Evolutionary conservation across 768 basidiomycete species (phyloP), one percentile per base, ranked within the genome.

Genomic region (Tephrocybe rancida): DNA sequence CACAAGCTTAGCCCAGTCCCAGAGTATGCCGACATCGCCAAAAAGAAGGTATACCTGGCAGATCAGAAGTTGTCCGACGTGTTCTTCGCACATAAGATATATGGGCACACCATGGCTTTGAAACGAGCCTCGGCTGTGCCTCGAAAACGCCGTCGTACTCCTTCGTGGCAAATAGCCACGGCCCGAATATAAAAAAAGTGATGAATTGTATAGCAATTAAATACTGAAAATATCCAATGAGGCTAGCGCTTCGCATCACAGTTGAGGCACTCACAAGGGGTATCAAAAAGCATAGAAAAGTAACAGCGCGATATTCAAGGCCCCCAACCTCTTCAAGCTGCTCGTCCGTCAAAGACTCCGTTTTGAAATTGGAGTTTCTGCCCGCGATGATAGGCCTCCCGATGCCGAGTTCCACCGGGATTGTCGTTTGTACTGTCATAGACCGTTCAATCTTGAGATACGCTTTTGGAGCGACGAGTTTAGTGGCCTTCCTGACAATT

Each of bases 241-340:
- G 22, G 41, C 43, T 26, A 24, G 11, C 5, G 37, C 13, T 19
- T 2, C 24, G n/a, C 21, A 38, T 26, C n/a, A 10, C 16, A 32
- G 5, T 34, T 18, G 18, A 43, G 9, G 21, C 24, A 67, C 76
- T 48, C 51, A 82, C 81, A 16, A 67, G 32, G 27, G 80, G 79
- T 9, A 82, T 74, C 9, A 82, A 57, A 61, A 75, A 82, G 54
- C 76, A 81, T 59, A 82, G 66, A 50, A 81, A 53, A 48, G 73
- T 72, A 59, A 91, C 66, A 3, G 88, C 86, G 3, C 83, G 69
- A 66, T 86, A 91, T 70, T 93, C 91, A 21, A 88, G 81, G 0
- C 90, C 90, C 3, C 90, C 89, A 16, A 93, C 68, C 57, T 85
- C 77, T 63, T 90, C 88, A 50, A 88, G 64, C 63, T 91, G 79